Percentiles rank a stretch among this genome's conserved stretches.
phyloP scores from a whole-genome alignment of 1,284 basidiomycete genomes.

The Trametes versicolor region DNA sequence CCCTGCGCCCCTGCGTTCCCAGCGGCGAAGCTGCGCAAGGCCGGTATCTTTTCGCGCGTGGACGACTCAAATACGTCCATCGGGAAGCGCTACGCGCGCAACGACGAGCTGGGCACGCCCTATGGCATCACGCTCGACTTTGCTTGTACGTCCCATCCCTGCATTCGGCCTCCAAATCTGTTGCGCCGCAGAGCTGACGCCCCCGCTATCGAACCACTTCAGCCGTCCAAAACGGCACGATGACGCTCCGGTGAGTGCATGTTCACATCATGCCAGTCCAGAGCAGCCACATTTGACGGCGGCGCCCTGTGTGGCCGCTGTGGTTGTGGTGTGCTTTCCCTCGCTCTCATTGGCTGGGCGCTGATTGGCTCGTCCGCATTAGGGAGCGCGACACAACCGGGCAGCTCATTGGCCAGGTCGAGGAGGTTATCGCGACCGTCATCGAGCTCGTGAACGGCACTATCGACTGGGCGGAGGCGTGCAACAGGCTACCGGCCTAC shows the following conservation, averaged over 20 bases:
- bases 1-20: conserved; percentile 30
- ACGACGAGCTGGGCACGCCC: conserved; percentile 98
- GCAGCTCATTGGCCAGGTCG: conserved; percentile 93
- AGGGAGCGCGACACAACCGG: conserved; percentile 95
- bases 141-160: conserved; percentile 76
- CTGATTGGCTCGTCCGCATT: conserved; percentile 25
- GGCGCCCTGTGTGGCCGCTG: conserved; percentile 1
- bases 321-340: conserved; percentile 11
- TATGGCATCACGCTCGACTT: conserved; percentile 98
- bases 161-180: conserved; percentile 16
- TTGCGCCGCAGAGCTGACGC: conserved; percentile 30
- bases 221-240: conserved; percentile 89
- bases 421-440: conserved; percentile 89
- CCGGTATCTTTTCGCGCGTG: conserved; percentile 91
- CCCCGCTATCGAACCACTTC: conserved; percentile 21
- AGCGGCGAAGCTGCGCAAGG: conserved; percentile 89
- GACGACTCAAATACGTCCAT: conserved; percentile 97
- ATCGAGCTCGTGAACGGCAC: conserved; percentile 79
- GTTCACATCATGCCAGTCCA: conserved; percentile 12
- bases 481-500: conserved; percentile 79
- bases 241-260: conserved; percentile 82
- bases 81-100: conserved; percentile 96
- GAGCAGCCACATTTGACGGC: not conserved
- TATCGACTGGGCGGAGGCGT: conserved; percentile 85
- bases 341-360: conserved; percentile 18